Evolutionary conservation across 371 early-diverging fungal genomes (phyloP), one percentile per base, ranked within the genome.

Genomic region (Mucor velutinosus): DNA sequence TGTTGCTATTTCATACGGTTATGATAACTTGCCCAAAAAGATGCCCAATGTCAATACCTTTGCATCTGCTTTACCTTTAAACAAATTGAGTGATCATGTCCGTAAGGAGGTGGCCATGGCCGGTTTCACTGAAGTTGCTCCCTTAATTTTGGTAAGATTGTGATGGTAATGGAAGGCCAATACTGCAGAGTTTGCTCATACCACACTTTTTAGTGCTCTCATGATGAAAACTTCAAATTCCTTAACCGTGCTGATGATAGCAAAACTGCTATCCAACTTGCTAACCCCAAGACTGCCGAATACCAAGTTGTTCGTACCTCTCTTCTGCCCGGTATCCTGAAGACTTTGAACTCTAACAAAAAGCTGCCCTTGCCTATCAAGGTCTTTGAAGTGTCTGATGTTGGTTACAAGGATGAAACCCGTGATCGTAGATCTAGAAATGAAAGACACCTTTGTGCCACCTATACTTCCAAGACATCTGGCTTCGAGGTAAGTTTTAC

Each of bases 1-100:
- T 81, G 94, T 99, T 35, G 98, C 98, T n/a, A 94, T 99, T 66
- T 94, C 98, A n/a, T 99, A 95, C 74, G 99, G 99, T 32, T 99
- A 92, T 83, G 98, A 99, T 86, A 97, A 97, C 69, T 90, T 99
- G 73, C 87, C 90, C 15, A 90, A 91, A 66, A 89, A 88, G 41
- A 79, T 93, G 66, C 96, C 96, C 47, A 84, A 84, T 63, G 89
- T 91, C 59, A 90, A 87, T 72, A 97, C 99, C 4, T 86, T 97
- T 56, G 99, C 92, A 60, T 88, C 89, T 71, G 93, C 98, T 60
- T 86, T 94, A 71, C 95, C 96, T 7, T 76, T 98, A 64, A 99
- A 99, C 90, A 97, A 96, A 83, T 79, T 99, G 76, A 85, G 93
- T 17, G 98, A 99, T 69, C 80, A 89, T 73, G 82, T 99, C 51